Evolutionary conservation across 192 early-diverging fungal species (phyloP), one percentile per base, ranked within the genome.

Genomic region (Umbelopsis sp.): DNA sequence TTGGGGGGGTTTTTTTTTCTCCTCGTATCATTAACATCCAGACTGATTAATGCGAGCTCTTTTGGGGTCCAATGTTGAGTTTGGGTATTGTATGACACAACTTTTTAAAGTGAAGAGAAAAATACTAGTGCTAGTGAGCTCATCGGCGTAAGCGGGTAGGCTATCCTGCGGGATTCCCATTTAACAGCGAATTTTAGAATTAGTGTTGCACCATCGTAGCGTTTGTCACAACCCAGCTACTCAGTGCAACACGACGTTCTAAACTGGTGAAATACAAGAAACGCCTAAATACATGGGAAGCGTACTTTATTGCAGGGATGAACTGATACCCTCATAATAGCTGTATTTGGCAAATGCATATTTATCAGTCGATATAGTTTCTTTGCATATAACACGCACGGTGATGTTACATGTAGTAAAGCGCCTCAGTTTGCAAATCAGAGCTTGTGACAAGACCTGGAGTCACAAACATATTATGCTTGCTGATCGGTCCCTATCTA

Each of bases 171-270:
- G 37, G 5, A 41, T 41, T 41, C 37, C 37, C 37, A 4, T 41
- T 41, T 41, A 41, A 41, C 37, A 41, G 37, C 0, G 37, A 41
- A 6, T 9, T 9, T 41, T 41, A 41, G 37, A 41, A 41, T 41
- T 41, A 61, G 33, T 61, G 55, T 61, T 61, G 55, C 55, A 61
- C 55, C 30, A 35, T 30, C 30, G 55, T 30, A 61, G 9, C 55
- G 9, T 35, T 61, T 61, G 55, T 61, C 55, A 61, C 55, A 61
- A 61, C 55, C 55, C 55, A 61, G 55, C 55, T 30, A 61, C 27
- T 30, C 55, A 61, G 33, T 61, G 55, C 55, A 61, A 61, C 55
- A 61, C 25, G 15, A 37, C n/a, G n/a, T 61, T 61, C 55, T 61
- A 61, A 61, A 25, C 55, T 61, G 55, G 27, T 61, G 55, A 61